A percentile compares a stretch with the other conserved stretches of the same genome.
Conservation (phyloP, 176 grass and related monocot genomes). For the Oryza rufipogon region DNA sequence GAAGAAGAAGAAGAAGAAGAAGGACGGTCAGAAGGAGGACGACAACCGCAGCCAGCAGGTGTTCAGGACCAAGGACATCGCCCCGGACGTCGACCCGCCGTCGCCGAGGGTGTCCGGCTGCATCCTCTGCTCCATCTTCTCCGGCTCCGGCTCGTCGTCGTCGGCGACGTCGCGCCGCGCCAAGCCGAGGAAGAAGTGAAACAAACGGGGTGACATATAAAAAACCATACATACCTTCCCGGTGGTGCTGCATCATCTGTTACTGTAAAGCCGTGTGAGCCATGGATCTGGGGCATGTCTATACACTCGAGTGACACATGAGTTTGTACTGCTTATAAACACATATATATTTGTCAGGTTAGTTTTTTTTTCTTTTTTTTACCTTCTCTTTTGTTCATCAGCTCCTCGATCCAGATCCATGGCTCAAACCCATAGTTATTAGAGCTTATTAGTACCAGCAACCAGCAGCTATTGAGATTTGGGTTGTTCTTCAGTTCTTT, state of each 20-base stretch:
- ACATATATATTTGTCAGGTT: constrained; percentile 35
- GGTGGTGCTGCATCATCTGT: neutral
- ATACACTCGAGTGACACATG: constrained; percentile 46
- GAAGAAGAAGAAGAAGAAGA: constrained; percentile 3
- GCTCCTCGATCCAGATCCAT: constrained; percentile 51
- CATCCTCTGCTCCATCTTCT: constrained; percentile 73
- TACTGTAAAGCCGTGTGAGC: constrained; percentile 24
- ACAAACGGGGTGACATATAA: neutral
- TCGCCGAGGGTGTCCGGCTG: constrained; percentile 80
- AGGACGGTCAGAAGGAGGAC: constrained; percentile 39
- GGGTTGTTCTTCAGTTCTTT: constrained; percentile 2
- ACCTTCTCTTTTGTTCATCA: neutral
- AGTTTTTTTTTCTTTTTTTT: neutral
- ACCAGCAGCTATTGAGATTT: constrained; percentile 39
- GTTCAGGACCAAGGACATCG: constrained; percentile 63
- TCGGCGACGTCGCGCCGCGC: constrained; percentile 3
- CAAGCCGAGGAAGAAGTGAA: constrained; percentile 48
- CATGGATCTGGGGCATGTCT: constrained; percentile 38
- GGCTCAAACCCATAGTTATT: constrained; percentile 29
- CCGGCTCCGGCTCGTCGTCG: neutral
- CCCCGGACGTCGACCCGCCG: constrained; percentile 69
- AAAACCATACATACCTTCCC: neutral
- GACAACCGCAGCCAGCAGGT: constrained; percentile 38
- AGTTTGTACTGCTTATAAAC: constrained; percentile 31
- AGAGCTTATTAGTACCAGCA: constrained; percentile 3